Percentiles rank a stretch among this genome's conserved stretches.
phyloP scores from a whole-genome alignment of 1,284 basidiomycete genomes.

The Cryptococcus jaspeensis region DNA sequence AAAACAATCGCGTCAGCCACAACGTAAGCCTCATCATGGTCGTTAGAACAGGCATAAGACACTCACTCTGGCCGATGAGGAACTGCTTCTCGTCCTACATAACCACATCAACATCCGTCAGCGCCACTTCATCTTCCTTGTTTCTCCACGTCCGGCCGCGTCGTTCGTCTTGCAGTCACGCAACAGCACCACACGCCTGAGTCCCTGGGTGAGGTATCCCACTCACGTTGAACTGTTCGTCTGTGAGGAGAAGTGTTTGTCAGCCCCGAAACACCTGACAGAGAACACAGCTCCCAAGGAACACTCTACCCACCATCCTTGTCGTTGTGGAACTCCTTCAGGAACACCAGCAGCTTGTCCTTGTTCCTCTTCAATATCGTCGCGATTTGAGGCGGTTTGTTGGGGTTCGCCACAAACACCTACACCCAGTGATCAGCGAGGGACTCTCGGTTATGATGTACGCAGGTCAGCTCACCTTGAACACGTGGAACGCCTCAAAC shows the following conservation, averaged over 20 bases:
- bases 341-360: constrained; percentile 84
- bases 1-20: neutral
- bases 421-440: constrained; percentile 38
- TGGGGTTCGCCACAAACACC: constrained; percentile 99
- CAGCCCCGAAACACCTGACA: no score
- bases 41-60: neutral
- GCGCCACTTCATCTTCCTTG: neutral
- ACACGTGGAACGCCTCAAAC: constrained; percentile 99
- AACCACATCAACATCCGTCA: neutral
- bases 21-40: neutral
- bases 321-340: constrained; percentile 95
- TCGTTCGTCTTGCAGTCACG: no score
- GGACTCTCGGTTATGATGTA: neutral
- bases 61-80: constrained; percentile 76
- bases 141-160: neutral
- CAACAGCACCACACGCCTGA: neutral
- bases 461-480: constrained; percentile 69
- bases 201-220: neutral
- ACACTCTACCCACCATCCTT: constrained; percentile 88
- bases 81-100: constrained; percentile 90
- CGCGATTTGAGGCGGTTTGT: constrained; percentile 95
- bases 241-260: constrained; percentile 49
- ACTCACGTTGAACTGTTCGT: constrained; percentile 85
- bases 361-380: constrained; percentile 87
- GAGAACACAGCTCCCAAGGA: no score